These are phyloP conservation scores for Plantago elongata DNA, from an alignment of 257 asterid genomes.

Conservation along the genomic window DNA sequence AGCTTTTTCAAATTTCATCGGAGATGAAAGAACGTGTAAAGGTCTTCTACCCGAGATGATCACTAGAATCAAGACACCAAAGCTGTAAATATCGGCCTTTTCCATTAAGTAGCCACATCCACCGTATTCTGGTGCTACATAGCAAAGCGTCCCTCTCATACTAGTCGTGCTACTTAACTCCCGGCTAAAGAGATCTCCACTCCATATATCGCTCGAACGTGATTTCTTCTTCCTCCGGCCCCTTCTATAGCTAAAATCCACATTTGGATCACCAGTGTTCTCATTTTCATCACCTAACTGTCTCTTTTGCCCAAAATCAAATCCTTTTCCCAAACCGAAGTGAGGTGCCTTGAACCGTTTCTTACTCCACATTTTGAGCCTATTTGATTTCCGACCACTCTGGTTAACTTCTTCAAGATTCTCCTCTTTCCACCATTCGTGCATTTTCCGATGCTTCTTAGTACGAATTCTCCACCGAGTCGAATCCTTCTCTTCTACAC, in stretches of 20 bases:
- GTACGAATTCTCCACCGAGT: slow-evolving; percentile 29
- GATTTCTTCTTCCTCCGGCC: slow-evolving; percentile 59
- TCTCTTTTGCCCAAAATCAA: slow-evolving; percentile 34
- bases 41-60: slow-evolving; percentile 87
- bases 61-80: slow-evolving; percentile 84
- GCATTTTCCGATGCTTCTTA: slow-evolving; percentile 73
- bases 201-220: slow-evolving; percentile 66
- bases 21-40: slow-evolving; percentile 79
- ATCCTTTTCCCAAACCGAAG: slow-evolving; percentile 58
- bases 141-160: slow-evolving; percentile 94
- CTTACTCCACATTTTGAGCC: slow-evolving; percentile 26
- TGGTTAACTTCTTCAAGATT: slow-evolving; percentile 47
- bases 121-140: slow-evolving; percentile 82
- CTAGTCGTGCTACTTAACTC: slow-evolving; percentile 95
- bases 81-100: slow-evolving; percentile 82
- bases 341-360: slow-evolving; percentile 45
- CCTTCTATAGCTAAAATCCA: slow-evolving; percentile 70
- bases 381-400: slow-evolving; percentile 29
- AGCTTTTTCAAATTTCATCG: slow-evolving; percentile 88
- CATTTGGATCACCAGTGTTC: slow-evolving; percentile 26
- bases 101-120: slow-evolving; percentile 77
- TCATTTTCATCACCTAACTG: slow-evolving; percentile 22
- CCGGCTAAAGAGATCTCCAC: slow-evolving; percentile 89
- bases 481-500: slow-evolving; percentile 31
- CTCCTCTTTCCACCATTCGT: slow-evolving; percentile 99